Conservation (phyloP, 148 eudicot genomes). For the Fagopyrum homotropicum region DNA sequence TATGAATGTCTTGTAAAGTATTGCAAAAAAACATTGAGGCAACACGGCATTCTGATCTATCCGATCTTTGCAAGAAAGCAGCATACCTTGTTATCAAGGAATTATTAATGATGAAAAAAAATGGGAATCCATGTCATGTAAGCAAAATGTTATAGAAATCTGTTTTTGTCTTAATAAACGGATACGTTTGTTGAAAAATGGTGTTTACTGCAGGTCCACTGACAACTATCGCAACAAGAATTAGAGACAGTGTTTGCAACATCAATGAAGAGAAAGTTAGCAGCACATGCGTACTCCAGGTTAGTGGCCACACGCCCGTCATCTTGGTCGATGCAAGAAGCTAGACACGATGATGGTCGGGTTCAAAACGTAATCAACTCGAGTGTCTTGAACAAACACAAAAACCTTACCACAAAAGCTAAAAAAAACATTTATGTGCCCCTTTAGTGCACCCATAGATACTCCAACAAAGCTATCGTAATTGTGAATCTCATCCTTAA, state of each 20-base stretch:
- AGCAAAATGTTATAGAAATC: slow-evolving; percentile 15
- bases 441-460: no score
- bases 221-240: slow-evolving; percentile 59
- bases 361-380: slow-evolving; percentile 51
- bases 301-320: slow-evolving; percentile 30
- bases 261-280: slow-evolving; percentile 49
- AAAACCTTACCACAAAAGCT: no score
- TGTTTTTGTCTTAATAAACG: not conserved
- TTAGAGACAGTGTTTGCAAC: slow-evolving; percentile 54
- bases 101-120: slow-evolving; percentile 72
- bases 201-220: slow-evolving; percentile 41
- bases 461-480: no score
- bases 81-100: slow-evolving; percentile 91
- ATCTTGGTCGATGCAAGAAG: slow-evolving; percentile 36
- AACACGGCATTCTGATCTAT: slow-evolving; percentile 82
- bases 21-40: slow-evolving; percentile 34
- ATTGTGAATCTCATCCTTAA: no score
- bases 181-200: not conserved
- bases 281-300: slow-evolving; percentile 70
- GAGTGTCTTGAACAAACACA: no score
- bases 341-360: slow-evolving; percentile 37
- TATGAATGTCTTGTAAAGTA: not conserved
- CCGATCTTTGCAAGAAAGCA: slow-evolving; percentile 90
- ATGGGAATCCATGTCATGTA: slow-evolving; percentile 51
- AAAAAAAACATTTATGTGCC: no score